Evolutionary conservation across 2,329 filamentous ascomycete species (phyloP).

Genomic region (Aspergillus carbonarius): DNA sequence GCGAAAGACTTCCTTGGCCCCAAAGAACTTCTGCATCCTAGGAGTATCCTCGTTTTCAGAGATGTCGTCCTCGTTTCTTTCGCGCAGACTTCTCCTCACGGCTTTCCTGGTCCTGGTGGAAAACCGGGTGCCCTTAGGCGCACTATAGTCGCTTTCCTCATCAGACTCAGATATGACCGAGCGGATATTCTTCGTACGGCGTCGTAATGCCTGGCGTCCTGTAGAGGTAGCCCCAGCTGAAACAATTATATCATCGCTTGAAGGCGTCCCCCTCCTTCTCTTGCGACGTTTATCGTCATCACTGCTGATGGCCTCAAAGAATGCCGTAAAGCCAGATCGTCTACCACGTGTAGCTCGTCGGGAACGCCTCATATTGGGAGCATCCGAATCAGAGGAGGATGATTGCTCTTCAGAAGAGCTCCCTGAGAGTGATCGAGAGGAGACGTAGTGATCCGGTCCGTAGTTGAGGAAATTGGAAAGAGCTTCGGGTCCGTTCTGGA

Average conservation of each 20-base stretch:
- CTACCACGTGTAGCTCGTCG: conserved; percentile 14
- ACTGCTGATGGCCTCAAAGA: conserved; percentile 19
- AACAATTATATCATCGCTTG: conserved; percentile 26
- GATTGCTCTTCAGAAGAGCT: conserved; percentile 14
- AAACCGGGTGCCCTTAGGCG: conserved; percentile 22
- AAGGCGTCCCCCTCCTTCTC: conserved; percentile 8
- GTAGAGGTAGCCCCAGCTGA: conserved; percentile 12
- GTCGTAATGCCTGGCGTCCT: conserved; percentile 14
- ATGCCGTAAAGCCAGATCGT: conserved; percentile 20
- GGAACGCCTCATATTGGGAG: conserved; percentile 3
- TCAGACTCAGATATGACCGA: conserved; percentile 6
- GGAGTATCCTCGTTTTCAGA: conserved; percentile 51
- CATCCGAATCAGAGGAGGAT: conserved; percentile 1
- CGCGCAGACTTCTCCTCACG: conserved; percentile 44
- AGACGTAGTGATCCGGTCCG: conserved; percentile 5
- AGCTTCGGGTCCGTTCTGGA: conserved; percentile 31
- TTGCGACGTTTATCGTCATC: conserved; percentile 14
- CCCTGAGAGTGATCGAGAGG: conserved; percentile 3
- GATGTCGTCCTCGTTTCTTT: conserved; percentile 39
- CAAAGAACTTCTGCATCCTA: conserved; percentile 44
- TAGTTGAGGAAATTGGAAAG: conserved; percentile 23
- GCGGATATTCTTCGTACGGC: conserved; percentile 11
- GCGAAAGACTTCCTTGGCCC: conserved; percentile 73
- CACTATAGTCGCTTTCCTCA: conserved; percentile 8
- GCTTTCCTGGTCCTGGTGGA: conserved; percentile 33